These are phyloP conservation scores for Alisma plantagoaquatica DNA, from an alignment of 106 monocot genomes.

Conservation along the genomic window DNA sequence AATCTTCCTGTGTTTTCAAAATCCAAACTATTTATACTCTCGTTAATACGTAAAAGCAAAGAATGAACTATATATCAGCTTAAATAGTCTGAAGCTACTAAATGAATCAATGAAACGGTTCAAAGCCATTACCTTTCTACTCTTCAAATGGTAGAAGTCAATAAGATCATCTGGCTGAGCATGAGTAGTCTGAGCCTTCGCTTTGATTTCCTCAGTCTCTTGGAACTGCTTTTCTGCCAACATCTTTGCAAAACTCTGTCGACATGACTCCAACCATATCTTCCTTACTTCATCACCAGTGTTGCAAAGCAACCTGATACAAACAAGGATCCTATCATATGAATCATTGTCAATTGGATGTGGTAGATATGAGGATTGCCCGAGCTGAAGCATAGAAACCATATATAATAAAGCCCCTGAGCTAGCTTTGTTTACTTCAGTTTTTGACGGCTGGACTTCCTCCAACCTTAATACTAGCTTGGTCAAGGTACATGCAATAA, in stretches of 20 bases:
- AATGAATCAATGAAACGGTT: too few species aligned
- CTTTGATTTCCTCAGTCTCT: slow-evolving; percentile 76
- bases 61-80: too few species aligned
- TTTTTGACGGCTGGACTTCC: slow-evolving; percentile 69
- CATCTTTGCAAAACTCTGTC: slow-evolving; percentile 85
- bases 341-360: slow-evolving; percentile 86
- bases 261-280: slow-evolving; percentile 77
- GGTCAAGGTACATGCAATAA: slow-evolving; percentile 66
- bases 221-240: slow-evolving; percentile 80
- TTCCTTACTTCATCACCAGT: slow-evolving; percentile 82
- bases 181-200: slow-evolving; percentile 65
- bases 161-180: slow-evolving; percentile 96
- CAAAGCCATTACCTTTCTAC: slow-evolving; percentile 51
- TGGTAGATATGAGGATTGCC: slow-evolving; percentile 57
- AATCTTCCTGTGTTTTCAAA: too few species aligned
- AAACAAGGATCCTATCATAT: slow-evolving; percentile 71
- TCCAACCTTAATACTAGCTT: slow-evolving; percentile 79
- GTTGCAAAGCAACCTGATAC: slow-evolving; percentile 80
- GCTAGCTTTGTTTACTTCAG: slow-evolving; percentile 47
- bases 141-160: slow-evolving; percentile 95
- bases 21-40: too few species aligned
- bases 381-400: slow-evolving; percentile 78
- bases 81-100: too few species aligned
- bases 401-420: slow-evolving; percentile 53
- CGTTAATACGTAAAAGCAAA: too few species aligned